These are phyloP conservation scores for Oenanthe sinensis DNA, from an alignment of 129 eudicot genomes.

Conservation along the genomic window DNA sequence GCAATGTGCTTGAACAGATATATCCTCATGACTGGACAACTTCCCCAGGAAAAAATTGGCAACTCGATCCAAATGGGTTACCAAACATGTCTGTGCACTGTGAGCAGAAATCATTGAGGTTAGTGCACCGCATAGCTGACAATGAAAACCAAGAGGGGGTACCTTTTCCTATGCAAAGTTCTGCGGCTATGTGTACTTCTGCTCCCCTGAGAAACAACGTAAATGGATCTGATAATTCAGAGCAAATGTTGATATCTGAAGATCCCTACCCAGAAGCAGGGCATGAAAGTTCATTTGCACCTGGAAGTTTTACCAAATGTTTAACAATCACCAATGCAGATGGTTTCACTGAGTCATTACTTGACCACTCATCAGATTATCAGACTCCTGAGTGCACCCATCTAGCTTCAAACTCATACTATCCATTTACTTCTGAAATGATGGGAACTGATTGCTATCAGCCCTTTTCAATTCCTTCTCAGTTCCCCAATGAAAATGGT, in stretches of 20 bases:
- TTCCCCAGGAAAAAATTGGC: slow-evolving; percentile 42
- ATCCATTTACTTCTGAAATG: slow-evolving; percentile 29
- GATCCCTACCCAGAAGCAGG: slow-evolving; percentile 23
- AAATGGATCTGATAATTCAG: slow-evolving; percentile 26
- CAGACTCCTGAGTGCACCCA: slow-evolving; percentile 27
- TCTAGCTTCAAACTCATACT: slow-evolving; percentile 35
- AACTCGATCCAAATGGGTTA: slow-evolving; percentile 32
- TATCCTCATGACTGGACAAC: slow-evolving; percentile 36
- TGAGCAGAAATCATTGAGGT: slow-evolving; percentile 38
- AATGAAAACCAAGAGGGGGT: slow-evolving; percentile 23
- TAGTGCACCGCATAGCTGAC: slow-evolving; percentile 33
- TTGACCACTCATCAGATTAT: slow-evolving; percentile 30
- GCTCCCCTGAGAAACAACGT: slow-evolving; percentile 24
- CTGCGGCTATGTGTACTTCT: slow-evolving; percentile 14
- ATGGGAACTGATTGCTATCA: slow-evolving; percentile 37
- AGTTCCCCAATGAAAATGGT: slow-evolving; percentile 18
- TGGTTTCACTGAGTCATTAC: slow-evolving; percentile 26
- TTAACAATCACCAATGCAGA: slow-evolving; percentile 23
- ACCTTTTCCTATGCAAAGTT: slow-evolving; percentile 19
- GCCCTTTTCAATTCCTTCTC: slow-evolving; percentile 23
- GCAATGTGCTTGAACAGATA: slow-evolving; percentile 25
- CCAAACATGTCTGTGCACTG: slow-evolving; percentile 47
- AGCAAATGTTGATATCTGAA: slow-evolving; percentile 26
- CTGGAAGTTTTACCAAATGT: slow-evolving; percentile 21
- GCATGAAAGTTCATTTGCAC: slow-evolving; percentile 20